A percentile compares a stretch with the other conserved stretches of the same genome.
phyloP scores from a whole-genome alignment of 352 stramenopile species.

The Phytophthora uliginosa region DNA sequence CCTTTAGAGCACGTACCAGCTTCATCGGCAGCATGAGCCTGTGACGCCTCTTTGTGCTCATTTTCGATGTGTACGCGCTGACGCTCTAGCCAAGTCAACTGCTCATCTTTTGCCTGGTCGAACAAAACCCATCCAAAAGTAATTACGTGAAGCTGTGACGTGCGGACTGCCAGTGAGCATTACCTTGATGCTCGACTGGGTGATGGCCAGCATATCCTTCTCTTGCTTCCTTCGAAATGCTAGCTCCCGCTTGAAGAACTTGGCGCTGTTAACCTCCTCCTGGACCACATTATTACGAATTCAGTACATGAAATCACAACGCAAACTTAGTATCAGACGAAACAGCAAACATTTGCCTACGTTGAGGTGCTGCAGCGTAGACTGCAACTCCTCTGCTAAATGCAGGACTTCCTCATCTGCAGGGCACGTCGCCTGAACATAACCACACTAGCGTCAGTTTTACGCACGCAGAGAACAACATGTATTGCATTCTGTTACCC shows the following conservation, averaged over 20 bases:
- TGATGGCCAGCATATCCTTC: slow-evolving; percentile 37
- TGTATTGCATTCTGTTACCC: slow-evolving; percentile 17
- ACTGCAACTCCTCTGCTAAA: slow-evolving; percentile 26
- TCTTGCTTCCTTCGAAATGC: slow-evolving; percentile 46
- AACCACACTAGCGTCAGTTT: neutral
- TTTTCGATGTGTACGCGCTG: slow-evolving; percentile 45
- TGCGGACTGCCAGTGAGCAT: neutral
- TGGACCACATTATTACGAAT: slow-evolving; percentile 2
- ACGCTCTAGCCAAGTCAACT: slow-evolving; percentile 51
- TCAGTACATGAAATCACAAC: neutral
- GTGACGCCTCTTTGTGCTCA: slow-evolving; percentile 34
- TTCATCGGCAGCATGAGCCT: slow-evolving; percentile 32
- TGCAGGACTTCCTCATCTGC: slow-evolving; percentile 41
- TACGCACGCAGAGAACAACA: neutral
- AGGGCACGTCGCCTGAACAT: slow-evolving; percentile 39
- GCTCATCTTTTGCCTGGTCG: slow-evolving; percentile 45
- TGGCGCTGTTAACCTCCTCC: slow-evolving; percentile 31
- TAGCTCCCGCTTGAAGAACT: slow-evolving; percentile 43
- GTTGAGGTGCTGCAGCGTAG: slow-evolving; percentile 38
- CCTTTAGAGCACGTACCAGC: slow-evolving; percentile 20
- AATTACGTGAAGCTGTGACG: slow-evolving; percentile 4
- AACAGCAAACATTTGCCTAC: slow-evolving; percentile 18
- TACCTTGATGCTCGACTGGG: slow-evolving; percentile 52
- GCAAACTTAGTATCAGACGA: neutral
- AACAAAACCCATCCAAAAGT: neutral